Base-by-base conservation (phyloP, 1,284 basidiomycete genomes). In the Puccinia novopanici region DNA sequence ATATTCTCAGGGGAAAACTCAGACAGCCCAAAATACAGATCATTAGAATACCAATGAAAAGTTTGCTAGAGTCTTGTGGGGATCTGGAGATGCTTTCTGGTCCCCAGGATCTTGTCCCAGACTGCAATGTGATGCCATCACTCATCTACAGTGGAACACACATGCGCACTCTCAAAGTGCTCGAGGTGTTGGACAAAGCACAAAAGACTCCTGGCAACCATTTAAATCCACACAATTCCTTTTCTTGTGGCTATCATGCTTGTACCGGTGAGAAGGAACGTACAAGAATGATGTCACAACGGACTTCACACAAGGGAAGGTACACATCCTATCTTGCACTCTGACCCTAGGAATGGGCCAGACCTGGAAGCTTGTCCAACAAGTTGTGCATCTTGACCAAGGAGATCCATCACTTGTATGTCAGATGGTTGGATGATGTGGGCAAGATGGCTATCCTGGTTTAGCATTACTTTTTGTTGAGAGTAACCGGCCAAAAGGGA, bases 321-420 rank as follows among this genome's bases (percentile, higher is more conserved):
- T 70, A 42, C 67, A 30, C 0, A 42, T 42, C 22, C 24, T 70
- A 8, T 70, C 67, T 1, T 70, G 67, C 37, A 70, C 67, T 15
- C 24, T 50, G 22, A 37, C 67, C 67, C 48, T 70, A 19, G 67
- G 67, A 27, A 45, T 70, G 48, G 67, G 67, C 42, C 67, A 70
- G 67, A 70, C 40, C 27, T 70, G 67, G 37, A 70, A 27, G 6
- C 42, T 15, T 17, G 67, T 70, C 34, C 40, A 27, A 3, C 22
- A n/a, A 27, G 37, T 70, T 9, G 67, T 70, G 24, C 40, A 45
- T 10, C 17, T 70, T 30, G 67, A 37, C 19, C 40, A 22, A 37
- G 48, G 40, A 37, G 67, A 70, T 70, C 67, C 67, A 17, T 42
- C n/a, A n/a, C n/a, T n/a, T n/a, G n/a, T n/a, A n/a, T n/a, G n/a